Evolutionary conservation across 2,329 filamentous ascomycete species (phyloP).

Genomic region (Parafenestella ontariensis): DNA sequence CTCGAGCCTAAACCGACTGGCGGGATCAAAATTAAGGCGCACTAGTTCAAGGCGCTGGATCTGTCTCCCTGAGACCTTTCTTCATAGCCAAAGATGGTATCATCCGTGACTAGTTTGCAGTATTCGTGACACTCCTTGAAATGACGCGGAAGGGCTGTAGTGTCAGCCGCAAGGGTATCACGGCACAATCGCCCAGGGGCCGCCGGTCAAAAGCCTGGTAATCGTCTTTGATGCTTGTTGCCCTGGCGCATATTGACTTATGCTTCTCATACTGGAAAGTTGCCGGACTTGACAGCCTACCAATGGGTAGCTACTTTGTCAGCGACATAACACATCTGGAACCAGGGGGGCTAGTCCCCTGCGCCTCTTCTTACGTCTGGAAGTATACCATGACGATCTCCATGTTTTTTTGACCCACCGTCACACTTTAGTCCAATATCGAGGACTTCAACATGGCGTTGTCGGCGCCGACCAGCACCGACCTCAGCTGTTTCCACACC

Average conservation of each 20-base stretch:
- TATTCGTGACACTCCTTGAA: not conserved
- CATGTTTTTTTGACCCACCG: constrained; percentile 13
- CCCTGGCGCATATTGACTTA: not conserved
- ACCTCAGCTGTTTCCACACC: constrained; percentile 13
- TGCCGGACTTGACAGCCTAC: not conserved
- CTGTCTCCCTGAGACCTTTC: not conserved
- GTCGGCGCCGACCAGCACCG: constrained; percentile 27
- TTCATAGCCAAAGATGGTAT: not conserved
- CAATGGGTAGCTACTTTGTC: not conserved
- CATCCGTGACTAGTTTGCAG: not conserved
- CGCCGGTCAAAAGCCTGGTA: not conserved
- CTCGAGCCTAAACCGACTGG: not conserved
- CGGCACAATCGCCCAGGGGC: constrained; percentile 1
- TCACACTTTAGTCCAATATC: constrained; percentile 15
- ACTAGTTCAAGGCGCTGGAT: not conserved
- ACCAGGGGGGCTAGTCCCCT: constrained; percentile 7
- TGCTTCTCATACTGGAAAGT: not conserved
- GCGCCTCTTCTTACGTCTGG: constrained; percentile 1
- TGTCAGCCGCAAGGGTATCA: constrained; percentile 1
- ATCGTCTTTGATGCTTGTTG: not conserved
- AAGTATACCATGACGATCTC: constrained; percentile 21
- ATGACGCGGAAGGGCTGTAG: not conserved
- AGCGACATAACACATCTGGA: not conserved
- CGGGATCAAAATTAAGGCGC: not conserved
- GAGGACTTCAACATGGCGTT: constrained; percentile 22